Evolutionary conservation across 129 eudicot genomes (phyloP).

Genomic region (Artemisia tridentata): DNA sequence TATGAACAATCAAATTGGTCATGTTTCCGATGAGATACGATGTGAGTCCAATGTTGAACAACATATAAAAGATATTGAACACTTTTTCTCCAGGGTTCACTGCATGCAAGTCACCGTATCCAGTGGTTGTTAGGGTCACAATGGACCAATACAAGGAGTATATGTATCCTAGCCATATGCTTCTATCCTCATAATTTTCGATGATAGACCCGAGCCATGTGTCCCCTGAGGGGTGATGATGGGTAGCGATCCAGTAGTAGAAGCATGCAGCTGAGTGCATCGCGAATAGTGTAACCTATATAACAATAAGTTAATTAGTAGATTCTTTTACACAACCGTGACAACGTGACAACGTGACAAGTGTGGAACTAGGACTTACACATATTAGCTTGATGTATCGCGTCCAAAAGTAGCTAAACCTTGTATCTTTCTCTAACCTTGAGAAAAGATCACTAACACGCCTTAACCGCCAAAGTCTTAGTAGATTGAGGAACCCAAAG

Average conservation of each 20-base stretch:
- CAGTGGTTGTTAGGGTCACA: slow-evolving; percentile 82
- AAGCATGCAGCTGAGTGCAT: slow-evolving; percentile 75
- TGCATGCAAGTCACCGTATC: slow-evolving; percentile 88
- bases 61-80: slow-evolving; percentile 75
- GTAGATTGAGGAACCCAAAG: slow-evolving; percentile 79
- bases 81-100: slow-evolving; percentile 81
- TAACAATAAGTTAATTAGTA: not conserved
- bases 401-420: slow-evolving; percentile 87
- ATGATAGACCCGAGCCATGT: slow-evolving; percentile 75
- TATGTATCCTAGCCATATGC: slow-evolving; percentile 79
- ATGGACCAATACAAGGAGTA: slow-evolving; percentile 85
- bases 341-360: not conserved
- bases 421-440: slow-evolving; percentile 87
- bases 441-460: slow-evolving; percentile 85
- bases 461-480: slow-evolving; percentile 81
- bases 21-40: slow-evolving; percentile 82
- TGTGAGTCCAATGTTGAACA: slow-evolving; percentile 88
- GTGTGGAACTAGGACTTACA: slow-evolving; percentile 33
- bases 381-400: slow-evolving; percentile 61
- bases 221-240: slow-evolving; percentile 38
- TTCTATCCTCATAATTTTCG: slow-evolving; percentile 44
- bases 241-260: slow-evolving; percentile 75
- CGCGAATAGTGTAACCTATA: slow-evolving; percentile 77
- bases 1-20: slow-evolving; percentile 80
- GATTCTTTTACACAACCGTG: too few species aligned